A percentile compares a stretch with the other conserved stretches of the same genome.
phyloP scores from a whole-genome alignment of 306 rosid genomes.

The Medicago ruthenica region DNA sequence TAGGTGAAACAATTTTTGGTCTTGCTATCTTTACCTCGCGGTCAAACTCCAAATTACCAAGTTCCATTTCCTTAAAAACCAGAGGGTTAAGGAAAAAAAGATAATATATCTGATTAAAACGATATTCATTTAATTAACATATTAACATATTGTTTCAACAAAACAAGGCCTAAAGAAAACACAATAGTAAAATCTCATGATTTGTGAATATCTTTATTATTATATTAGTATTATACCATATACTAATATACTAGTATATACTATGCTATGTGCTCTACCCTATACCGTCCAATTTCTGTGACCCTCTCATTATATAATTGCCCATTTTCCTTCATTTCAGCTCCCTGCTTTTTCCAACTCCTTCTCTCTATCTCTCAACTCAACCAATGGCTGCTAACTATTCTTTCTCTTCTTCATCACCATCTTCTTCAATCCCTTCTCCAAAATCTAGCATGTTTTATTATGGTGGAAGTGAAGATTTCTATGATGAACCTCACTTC shows the following conservation, averaged over 20 bases:
- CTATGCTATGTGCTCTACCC: conserved; percentile 24
- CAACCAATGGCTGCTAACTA: conserved; percentile 38
- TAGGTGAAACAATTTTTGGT: too few species aligned
- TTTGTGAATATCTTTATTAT: neutral
- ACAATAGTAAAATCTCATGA: neutral
- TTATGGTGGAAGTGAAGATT: conserved; percentile 54
- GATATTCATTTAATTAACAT: too few species aligned
- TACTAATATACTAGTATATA: neutral
- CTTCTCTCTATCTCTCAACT: conserved; percentile 12
- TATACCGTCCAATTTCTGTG: conserved; percentile 30
- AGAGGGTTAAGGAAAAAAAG: too few species aligned
- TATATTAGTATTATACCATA: neutral
- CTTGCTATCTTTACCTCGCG: too few species aligned
- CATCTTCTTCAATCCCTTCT: conserved; percentile 37
- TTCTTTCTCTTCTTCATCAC: conserved; percentile 38
- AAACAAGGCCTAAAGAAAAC: neutral
- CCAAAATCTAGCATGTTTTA: conserved; percentile 61
- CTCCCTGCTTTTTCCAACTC: conserved; percentile 39
- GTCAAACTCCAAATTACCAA: too few species aligned
- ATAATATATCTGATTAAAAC: too few species aligned
- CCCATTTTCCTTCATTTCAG: neutral
- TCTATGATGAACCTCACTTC: conserved; percentile 69
- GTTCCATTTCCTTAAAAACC: too few species aligned
- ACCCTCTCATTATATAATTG: conserved; percentile 49
- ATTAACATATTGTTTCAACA: too few species aligned